Conservation (phyloP, 139 green algal genomes). For the Picochlorum sp. region DNA sequence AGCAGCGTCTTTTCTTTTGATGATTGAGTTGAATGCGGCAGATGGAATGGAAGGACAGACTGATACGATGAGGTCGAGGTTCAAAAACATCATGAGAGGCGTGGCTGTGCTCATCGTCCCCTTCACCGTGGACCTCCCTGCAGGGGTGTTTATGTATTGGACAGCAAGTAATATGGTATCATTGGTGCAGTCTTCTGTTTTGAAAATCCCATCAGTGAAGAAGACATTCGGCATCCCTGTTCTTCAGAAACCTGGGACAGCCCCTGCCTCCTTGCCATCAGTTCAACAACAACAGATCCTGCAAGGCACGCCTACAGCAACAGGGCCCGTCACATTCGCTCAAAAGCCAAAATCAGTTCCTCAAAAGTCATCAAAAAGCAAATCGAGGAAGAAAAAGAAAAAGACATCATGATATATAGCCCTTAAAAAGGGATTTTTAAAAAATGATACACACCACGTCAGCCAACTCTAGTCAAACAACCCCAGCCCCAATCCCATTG, state of each 20-base stretch:
- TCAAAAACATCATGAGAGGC: constrained; percentile 60
- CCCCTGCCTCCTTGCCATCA: no score
- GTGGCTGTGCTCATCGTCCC: constrained; percentile 59
- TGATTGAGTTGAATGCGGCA: constrained; percentile 58
- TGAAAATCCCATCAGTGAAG: constrained; percentile 31
- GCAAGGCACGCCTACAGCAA: no score
- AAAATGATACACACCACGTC: neutral
- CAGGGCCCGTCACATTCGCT: no score
- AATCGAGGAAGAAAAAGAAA: neutral
- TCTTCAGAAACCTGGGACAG: neutral
- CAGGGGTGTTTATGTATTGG: constrained; percentile 57
- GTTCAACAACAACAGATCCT: no score
- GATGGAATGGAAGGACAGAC: constrained; percentile 54
- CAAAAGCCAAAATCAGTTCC: no score
- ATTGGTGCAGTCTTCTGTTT: constrained; percentile 23
- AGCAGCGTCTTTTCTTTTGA: constrained; percentile 54
- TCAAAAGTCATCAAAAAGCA: neutral
- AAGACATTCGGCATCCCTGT: constrained; percentile 19
- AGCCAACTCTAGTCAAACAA: neutral
- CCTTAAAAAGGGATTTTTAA: neutral
- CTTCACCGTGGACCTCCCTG: constrained; percentile 43
- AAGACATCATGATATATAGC: neutral
- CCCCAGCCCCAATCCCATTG: no score
- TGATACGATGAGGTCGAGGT: constrained; percentile 20
- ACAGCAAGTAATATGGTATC: constrained; percentile 42